phyloP scores from a whole-genome alignment of 192 early-diverging fungal genomes.

The Backusella sp. region DNA sequence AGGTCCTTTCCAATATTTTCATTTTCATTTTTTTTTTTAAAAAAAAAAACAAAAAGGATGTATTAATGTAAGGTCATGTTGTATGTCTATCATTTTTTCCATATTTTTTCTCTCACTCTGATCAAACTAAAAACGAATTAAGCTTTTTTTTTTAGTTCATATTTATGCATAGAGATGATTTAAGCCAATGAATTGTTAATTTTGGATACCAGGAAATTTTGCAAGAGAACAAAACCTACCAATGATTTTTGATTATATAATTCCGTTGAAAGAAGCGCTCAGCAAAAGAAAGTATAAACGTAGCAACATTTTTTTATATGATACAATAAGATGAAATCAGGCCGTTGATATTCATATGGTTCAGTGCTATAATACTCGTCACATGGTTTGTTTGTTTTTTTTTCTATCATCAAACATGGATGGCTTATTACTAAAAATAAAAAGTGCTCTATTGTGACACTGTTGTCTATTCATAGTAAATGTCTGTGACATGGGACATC shows the following conservation, averaged over 20 bases:
- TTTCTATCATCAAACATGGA: not conserved
- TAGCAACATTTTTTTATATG: not conserved
- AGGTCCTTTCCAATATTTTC: not conserved
- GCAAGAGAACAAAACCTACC: not conserved
- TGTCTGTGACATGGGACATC: not conserved
- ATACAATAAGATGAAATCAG: not conserved
- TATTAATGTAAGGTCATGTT: too few species aligned
- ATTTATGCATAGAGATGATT: not conserved
- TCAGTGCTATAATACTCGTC: not conserved
- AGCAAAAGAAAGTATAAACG: not conserved
- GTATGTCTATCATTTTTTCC: not conserved
- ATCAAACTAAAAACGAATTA: not conserved
- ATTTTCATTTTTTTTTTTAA: not conserved
- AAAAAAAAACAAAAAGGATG: not conserved
- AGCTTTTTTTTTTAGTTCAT: not conserved
- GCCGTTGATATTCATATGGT: not conserved
- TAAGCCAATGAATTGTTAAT: not conserved
- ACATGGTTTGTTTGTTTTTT: not conserved
- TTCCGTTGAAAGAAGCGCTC: too few species aligned
- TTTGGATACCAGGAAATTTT: too few species aligned
- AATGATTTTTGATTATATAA: not conserved
- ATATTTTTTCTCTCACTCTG: not conserved
- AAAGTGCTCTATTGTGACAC: not conserved
- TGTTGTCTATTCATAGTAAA: not conserved
- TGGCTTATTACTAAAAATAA: not conserved